phyloP scores from a whole-genome alignment of 2,329 filamentous ascomycete genomes.

The Pyrenophora tritici-repentis region DNA sequence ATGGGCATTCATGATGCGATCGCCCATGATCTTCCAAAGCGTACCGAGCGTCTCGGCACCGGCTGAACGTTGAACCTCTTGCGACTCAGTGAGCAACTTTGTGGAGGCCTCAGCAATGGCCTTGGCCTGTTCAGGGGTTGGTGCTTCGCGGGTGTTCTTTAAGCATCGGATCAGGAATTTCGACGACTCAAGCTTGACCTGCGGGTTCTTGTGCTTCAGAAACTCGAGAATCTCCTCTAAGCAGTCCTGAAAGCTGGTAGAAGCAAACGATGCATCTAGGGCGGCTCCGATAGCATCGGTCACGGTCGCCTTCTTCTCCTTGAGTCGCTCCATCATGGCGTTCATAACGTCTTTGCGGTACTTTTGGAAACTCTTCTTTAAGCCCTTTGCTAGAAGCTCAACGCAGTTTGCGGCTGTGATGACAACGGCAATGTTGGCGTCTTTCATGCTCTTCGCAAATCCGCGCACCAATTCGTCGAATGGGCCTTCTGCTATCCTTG shows the following conservation, averaged over 20 bases:
- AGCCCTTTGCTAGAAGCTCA: conserved; percentile 82
- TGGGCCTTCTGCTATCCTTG: conserved; percentile 87
- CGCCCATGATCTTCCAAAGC: conserved; percentile 97
- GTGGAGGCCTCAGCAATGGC: conserved; percentile 86
- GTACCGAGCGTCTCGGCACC: conserved; percentile 92
- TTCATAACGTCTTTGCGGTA: conserved; percentile 81
- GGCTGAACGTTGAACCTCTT: conserved; percentile 80
- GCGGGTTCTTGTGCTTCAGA: conserved; percentile 92
- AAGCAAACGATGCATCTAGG: conserved; percentile 71
- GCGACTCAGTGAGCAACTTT: conserved; percentile 88
- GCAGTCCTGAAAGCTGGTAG: conserved; percentile 78
- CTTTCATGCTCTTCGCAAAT: conserved; percentile 97
- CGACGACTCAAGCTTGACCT: conserved; percentile 94
- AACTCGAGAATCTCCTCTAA: conserved; percentile 89
- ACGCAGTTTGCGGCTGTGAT: conserved; percentile 92
- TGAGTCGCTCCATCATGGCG: conserved; percentile 91
- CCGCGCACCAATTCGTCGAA: conserved; percentile 83
- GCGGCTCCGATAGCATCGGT: conserved; percentile 86
- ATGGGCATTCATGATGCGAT: conserved; percentile 91
- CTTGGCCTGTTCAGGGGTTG: conserved; percentile 80
- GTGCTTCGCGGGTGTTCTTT: conserved; percentile 80
- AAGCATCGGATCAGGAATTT: conserved; percentile 91
- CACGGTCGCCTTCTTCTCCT: conserved; percentile 93
- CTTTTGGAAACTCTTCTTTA: conserved; percentile 77
- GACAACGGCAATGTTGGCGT: conserved; percentile 94